Base-by-base conservation (phyloP, 345 rosid genomes). In the Ailanthus altissimus region DNA sequence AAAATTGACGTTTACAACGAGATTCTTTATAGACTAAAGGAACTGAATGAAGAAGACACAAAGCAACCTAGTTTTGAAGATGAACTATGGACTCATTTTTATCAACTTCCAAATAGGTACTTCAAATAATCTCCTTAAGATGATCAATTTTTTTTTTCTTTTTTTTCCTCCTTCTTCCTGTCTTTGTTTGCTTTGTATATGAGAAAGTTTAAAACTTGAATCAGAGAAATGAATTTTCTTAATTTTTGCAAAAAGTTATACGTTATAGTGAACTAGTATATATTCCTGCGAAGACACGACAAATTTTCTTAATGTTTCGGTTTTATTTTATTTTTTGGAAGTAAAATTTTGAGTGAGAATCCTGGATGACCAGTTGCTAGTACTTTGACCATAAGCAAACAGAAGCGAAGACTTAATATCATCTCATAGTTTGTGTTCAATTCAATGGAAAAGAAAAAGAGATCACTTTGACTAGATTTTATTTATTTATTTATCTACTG, bases 11-110 rank as follows among this genome's bases (percentile, higher is more conserved):
- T 85, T 23, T 88, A 76, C 78, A 72, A 70, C 57, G 85, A 84
- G 47, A 84, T 91, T 32, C 85, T 91, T 47, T 66, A 78, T 70
- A 84, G 85, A 59, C 89, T 91, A 64, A 79, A 64, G 70, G 88
- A 86, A 70, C 80, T 80, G 45, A 78, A 83, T 8, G 67, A 70
- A 43, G 78, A 80, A 65, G 93, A 83, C 40, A 83, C 87, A 8
- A 51, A 11, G 51, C 75, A 62, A 59, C 88, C 86, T 73, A 83
- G 81, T 61, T 91, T 89, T 54, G 90, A 88, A 71, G 89, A 87
- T 47, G 89, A 89, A 57, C 91, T 91, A 21, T 85, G 89, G 93
- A 73, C 80, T 74, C 95, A 89, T 79, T 89, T 91, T 73, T n/a
- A 49, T 61, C 79, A 88, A 64, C 90, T 91, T 46, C 90, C 91